phyloP scores from a whole-genome alignment of 2,329 filamentous ascomycete species.

The Blastomyces gilchristii region DNA sequence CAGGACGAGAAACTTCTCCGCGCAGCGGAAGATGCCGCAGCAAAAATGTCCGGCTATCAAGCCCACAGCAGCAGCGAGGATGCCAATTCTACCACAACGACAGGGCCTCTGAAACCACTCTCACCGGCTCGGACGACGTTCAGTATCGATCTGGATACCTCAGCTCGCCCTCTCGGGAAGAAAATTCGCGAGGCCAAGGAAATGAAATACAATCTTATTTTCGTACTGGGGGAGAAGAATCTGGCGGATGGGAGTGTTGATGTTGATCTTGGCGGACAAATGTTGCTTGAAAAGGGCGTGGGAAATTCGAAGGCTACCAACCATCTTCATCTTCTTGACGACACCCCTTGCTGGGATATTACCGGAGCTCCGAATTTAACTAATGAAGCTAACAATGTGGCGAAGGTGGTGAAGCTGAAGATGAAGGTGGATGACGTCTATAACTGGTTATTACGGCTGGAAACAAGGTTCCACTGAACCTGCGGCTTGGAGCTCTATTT shows the following conservation, averaged over 20 bases:
- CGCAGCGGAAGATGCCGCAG: slow-evolving; percentile 41
- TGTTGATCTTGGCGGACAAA: slow-evolving; percentile 33
- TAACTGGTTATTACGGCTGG: slow-evolving; percentile 28
- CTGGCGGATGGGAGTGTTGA: slow-evolving; percentile 48
- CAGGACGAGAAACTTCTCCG: slow-evolving; percentile 38
- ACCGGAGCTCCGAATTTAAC: slow-evolving; percentile 9
- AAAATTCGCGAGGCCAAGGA: slow-evolving; percentile 63
- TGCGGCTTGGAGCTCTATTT: neutral
- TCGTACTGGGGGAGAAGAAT: slow-evolving; percentile 61
- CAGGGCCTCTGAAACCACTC: slow-evolving; percentile 26
- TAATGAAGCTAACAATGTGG: neutral
- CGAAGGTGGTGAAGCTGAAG: slow-evolving; percentile 6
- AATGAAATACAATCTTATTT: slow-evolving; percentile 63
- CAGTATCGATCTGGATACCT: slow-evolving; percentile 60
- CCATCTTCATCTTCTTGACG: slow-evolving; percentile 16
- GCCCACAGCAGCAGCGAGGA: neutral
- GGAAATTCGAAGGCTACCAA: slow-evolving; percentile 16
- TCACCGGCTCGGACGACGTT: slow-evolving; percentile 51
- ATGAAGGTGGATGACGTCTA: slow-evolving; percentile 31
- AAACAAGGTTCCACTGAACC: slow-evolving; percentile 29
- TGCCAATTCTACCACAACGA: slow-evolving; percentile 13
- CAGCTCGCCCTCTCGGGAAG: slow-evolving; percentile 50
- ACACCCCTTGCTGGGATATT: slow-evolving; percentile 15
- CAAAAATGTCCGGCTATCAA: slow-evolving; percentile 37
- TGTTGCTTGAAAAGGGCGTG: slow-evolving; percentile 32